Conservation (phyloP, 2,329 filamentous ascomycete species). For the Talaromyces sp. region DNA sequence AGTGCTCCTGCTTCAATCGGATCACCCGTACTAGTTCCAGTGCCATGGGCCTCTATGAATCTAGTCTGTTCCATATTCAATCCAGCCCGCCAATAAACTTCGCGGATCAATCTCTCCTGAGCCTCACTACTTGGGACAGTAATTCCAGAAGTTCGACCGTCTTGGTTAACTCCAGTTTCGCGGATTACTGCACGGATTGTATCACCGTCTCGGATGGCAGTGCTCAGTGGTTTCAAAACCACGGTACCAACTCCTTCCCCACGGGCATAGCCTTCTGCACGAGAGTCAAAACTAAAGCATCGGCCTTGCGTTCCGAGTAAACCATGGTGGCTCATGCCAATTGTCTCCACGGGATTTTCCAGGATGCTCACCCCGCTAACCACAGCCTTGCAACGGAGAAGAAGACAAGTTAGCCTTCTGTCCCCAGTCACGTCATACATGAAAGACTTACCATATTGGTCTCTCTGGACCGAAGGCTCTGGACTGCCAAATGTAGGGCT, state of each 20-base stretch:
- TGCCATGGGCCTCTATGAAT: slow-evolving; percentile 37
- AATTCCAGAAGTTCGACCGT: slow-evolving; percentile 47
- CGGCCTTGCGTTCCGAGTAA: slow-evolving; percentile 40
- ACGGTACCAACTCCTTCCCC: slow-evolving; percentile 40
- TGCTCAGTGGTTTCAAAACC: slow-evolving; percentile 31
- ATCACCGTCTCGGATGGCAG: slow-evolving; percentile 37
- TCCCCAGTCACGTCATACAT: slow-evolving; percentile 1
- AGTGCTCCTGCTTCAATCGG: slow-evolving; percentile 36
- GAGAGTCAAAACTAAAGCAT: slow-evolving; percentile 35
- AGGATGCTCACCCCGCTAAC: slow-evolving; percentile 44
- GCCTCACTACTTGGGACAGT: slow-evolving; percentile 45
- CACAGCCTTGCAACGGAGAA: slow-evolving; percentile 27
- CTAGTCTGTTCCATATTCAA: slow-evolving; percentile 24
- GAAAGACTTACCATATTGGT: slow-evolving; percentile 25
- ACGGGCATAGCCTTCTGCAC: slow-evolving; percentile 38
- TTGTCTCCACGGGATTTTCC: slow-evolving; percentile 33
- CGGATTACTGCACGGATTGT: slow-evolving; percentile 39
- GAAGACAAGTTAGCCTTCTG: neutral
- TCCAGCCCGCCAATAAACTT: slow-evolving; percentile 35
- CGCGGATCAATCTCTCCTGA: slow-evolving; percentile 38
- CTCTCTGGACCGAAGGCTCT: slow-evolving; percentile 26
- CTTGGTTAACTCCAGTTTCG: slow-evolving; percentile 30
- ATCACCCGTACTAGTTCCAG: slow-evolving; percentile 38
- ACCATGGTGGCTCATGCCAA: slow-evolving; percentile 38
- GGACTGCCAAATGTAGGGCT: slow-evolving; percentile 42